phyloP scores from a whole-genome alignment of 805 yeast genomes.

The Ogataea pilisensis region DNA sequence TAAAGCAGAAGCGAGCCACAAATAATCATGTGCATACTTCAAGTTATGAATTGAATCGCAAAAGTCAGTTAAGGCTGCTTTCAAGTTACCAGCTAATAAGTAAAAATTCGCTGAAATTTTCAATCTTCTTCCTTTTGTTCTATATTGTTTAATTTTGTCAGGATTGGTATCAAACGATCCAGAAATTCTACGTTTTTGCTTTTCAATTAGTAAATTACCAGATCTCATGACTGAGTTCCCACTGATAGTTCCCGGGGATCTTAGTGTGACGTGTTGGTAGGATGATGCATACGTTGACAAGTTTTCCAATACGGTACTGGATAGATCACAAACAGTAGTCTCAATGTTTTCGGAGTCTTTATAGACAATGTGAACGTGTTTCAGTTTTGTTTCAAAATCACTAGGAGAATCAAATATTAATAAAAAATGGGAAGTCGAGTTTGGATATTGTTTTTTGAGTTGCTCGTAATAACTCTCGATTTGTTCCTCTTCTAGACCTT shows the following conservation, averaged over 20 bases:
- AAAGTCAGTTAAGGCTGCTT: conserved; percentile 66
- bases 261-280: conserved; percentile 70
- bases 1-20: conserved; percentile 88
- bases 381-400: conserved; percentile 2
- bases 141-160: conserved; percentile 34
- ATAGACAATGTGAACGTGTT: conserved; percentile 17
- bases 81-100: conserved; percentile 73
- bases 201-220: conserved; percentile 13
- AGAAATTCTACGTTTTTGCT: conserved; percentile 25
- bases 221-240: conserved; percentile 8
- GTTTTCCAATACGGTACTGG: conserved; percentile 56
- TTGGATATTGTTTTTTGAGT: conserved; percentile 46
- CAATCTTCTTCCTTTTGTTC: conserved; percentile 66
- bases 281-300: conserved; percentile 69
- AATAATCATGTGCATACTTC: conserved; percentile 61
- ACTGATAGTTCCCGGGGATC: conserved; percentile 65
- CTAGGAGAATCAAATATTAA: conserved; percentile 51
- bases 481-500: conserved; percentile 20
- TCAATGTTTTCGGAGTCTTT: conserved; percentile 36
- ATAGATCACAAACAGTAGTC: conserved; percentile 69
- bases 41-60: conserved; percentile 65
- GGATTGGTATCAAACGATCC: conserved; percentile 29
- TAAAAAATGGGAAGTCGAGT: conserved; percentile 50
- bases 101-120: conserved; percentile 76
- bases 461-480: conserved; percentile 29